Base-by-base conservation (phyloP, 2,329 filamentous ascomycete genomes). In the Xylaria sp. region DNA sequence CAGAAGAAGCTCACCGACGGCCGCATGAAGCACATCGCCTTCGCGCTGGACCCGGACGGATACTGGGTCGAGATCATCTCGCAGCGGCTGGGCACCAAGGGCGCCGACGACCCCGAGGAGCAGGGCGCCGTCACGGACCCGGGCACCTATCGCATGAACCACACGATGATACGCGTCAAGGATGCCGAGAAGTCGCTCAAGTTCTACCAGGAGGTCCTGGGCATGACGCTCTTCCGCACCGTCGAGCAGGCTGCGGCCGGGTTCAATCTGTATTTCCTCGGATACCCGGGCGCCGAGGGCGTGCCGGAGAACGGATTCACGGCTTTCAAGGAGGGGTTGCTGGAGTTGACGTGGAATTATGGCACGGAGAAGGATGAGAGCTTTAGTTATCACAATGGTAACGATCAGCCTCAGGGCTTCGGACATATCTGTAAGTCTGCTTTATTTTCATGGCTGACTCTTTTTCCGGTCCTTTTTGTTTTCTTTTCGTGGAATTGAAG, bases 111-210 rank as follows among this genome's bases (percentile, higher is more conserved):
- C 71, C 87, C 92, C 81, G 93, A 92, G 1, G 92, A 93, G 77
- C 84, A 85, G 60, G 83, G 92, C 65, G 91, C 87, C 66, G 87
- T 88, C 58, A 97, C 94, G 0, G 92, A 98, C 74, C 81, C 90
- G 0, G 79, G 81, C 21, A 92, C 89, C 37, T 98, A 98, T 80
- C 90, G 92, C 75, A 90, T 91, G 87, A 94, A 96, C 82, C 93
- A 96, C 83, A 94, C 92, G 65, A 98, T 98, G 96, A 88, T 99
- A 74, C 92, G 96, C 35, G 91, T 98, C 82, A 98, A 98, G 83
- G 90, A 93, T 74, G 84, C 86, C 27, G 86, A 93, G 78, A 90
- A 88, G 80, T 92, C 90, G 16, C 84, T 94, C 76, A 89, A 90
- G 76, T 95, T 93, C 79, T 95, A 95, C 82, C 87, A 95, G 80